Evolutionary conservation across 495 filamentous ascomycete genomes (phyloP).

Genomic region (Xylaria bambusicola): DNA sequence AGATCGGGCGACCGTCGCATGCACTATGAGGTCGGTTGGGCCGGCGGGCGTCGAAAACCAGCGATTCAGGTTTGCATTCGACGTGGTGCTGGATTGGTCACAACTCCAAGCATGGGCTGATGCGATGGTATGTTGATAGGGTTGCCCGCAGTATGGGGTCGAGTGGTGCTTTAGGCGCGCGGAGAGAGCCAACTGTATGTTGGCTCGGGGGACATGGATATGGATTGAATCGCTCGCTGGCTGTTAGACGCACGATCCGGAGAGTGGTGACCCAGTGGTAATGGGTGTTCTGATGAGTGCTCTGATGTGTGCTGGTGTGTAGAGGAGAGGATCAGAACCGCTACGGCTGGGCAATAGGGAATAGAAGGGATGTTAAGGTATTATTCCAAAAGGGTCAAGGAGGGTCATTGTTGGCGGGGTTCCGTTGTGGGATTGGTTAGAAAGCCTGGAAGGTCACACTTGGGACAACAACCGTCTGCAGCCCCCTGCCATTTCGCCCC

Average conservation of each 20-base stretch:
- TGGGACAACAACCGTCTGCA: constrained; percentile 7
- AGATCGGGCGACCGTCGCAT: background rate
- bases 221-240: too few species aligned
- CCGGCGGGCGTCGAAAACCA: constrained; percentile 7
- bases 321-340: background rate
- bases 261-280: constrained; percentile 2
- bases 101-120: background rate
- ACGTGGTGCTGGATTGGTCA: constrained; percentile 1
- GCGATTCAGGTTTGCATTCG: constrained; percentile 13
- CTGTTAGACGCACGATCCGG: constrained; percentile 12
- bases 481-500: constrained; percentile 3
- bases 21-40: constrained; percentile 9
- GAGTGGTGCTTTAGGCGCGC: constrained; percentile 4
- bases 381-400: constrained; percentile 21
- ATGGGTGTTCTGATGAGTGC: too few species aligned
- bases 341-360: constrained; percentile 1
- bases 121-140: constrained; percentile 5
- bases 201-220: constrained; percentile 10
- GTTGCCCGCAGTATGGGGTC: constrained; percentile 6
- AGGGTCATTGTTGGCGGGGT: constrained; percentile 20
- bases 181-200: constrained; percentile 5
- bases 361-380: constrained; percentile 21
- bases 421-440: constrained; percentile 18
- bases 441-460: constrained; percentile 5
- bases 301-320: too few species aligned